Conservation (phyloP, 2,329 filamentous ascomycete species). For the Cordyceps cicadae region DNA sequence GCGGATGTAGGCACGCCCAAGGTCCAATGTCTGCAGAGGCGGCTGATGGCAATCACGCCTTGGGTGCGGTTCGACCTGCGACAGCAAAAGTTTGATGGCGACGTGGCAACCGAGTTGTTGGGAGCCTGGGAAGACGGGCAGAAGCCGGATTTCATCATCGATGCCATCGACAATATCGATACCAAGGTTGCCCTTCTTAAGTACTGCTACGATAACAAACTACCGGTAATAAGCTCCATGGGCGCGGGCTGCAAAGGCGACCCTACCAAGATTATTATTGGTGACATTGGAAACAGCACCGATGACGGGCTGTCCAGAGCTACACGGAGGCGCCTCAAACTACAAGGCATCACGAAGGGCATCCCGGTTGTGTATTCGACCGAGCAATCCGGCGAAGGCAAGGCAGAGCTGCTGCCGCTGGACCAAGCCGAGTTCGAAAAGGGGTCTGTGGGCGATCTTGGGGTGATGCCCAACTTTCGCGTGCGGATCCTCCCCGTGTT, state of each 20-base stretch:
- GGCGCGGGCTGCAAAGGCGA: constrained; percentile 91
- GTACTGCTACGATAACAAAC: constrained; percentile 69
- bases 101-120: constrained; percentile 58
- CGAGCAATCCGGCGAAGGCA: constrained; percentile 82
- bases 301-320: constrained; percentile 84
- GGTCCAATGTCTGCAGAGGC: constrained; percentile 71
- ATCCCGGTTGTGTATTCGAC: constrained; percentile 91
- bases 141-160: constrained; percentile 79
- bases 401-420: constrained; percentile 80
- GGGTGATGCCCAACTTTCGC: constrained; percentile 84
- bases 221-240: constrained; percentile 90
- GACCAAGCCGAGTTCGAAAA: constrained; percentile 82
- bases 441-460: constrained; percentile 76
- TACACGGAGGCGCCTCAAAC: constrained; percentile 71
- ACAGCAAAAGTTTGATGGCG: constrained; percentile 71
- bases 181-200: constrained; percentile 87
- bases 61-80: constrained; percentile 86
- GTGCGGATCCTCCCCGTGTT: constrained; percentile 91
- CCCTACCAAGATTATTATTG: constrained; percentile 75
- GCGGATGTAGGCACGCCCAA: constrained; percentile 91
- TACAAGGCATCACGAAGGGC: constrained; percentile 69
- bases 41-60: constrained; percentile 78
- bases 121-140: constrained; percentile 55
- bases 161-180: constrained; percentile 97
- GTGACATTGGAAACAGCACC: constrained; percentile 79